phyloP scores from a whole-genome alignment of 2,329 filamentous ascomycete genomes.

The Lomentospora prolificans region DNA sequence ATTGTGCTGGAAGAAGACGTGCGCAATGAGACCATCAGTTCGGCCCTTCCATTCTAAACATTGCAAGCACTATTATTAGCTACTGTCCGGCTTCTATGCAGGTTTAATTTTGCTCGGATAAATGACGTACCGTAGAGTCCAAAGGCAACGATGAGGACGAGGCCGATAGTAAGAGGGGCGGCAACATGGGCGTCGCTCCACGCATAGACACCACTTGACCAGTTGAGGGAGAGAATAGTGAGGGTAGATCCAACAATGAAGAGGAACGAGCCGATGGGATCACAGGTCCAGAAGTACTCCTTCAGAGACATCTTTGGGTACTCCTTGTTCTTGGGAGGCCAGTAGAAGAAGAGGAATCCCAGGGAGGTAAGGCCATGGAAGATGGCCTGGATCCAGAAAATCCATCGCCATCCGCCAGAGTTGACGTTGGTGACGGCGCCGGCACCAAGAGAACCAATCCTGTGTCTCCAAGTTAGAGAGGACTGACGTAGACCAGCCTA shows the following conservation, averaged over 20 bases:
- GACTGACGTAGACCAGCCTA: neutral
- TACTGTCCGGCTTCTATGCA: neutral
- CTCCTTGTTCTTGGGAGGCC: conserved; percentile 28
- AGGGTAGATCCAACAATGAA: conserved; percentile 33
- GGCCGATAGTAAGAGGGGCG: conserved; percentile 29
- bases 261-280: conserved; percentile 34
- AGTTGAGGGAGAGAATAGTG: conserved; percentile 34
- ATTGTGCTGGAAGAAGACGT: conserved; percentile 43
- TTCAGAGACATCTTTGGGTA: conserved; percentile 26
- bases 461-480: conserved; percentile 14
- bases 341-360: conserved; percentile 38
- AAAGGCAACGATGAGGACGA: conserved; percentile 30
- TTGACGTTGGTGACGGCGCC: conserved; percentile 40
- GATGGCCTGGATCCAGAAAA: conserved; percentile 50
- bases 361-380: conserved; percentile 38
- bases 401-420: conserved; percentile 40
- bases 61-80: neutral
- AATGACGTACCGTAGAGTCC: conserved; percentile 25
- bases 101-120: no score
- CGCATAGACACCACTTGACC: conserved; percentile 31
- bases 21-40: conserved; percentile 42
- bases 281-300: conserved; percentile 34
- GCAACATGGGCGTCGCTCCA: conserved; percentile 30
- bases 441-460: conserved; percentile 37
- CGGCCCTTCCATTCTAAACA: conserved; percentile 43